Conservation (phyloP, 1,139 yeast genomes). For the Nakaseomyces kungkrabaensis region DNA sequence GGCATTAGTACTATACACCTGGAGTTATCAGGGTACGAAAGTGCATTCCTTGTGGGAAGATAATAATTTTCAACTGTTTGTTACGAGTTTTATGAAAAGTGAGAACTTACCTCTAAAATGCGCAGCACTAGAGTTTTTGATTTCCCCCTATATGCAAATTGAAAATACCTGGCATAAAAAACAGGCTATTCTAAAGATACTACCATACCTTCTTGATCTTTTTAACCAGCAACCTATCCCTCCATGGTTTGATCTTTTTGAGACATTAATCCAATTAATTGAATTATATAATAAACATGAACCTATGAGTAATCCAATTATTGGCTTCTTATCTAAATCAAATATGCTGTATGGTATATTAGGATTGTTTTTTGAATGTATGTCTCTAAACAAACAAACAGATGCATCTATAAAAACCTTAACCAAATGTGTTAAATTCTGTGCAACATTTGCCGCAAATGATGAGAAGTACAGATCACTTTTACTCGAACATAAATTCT, state of each 20-base stretch:
- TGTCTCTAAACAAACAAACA: constrained; percentile 14
- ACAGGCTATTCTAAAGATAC: constrained; percentile 11
- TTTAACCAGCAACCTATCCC: constrained; percentile 21
- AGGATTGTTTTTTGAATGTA: constrained; percentile 17
- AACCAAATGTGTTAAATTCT: constrained; percentile 20
- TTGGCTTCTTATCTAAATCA: constrained; percentile 16
- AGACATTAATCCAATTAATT: constrained; percentile 14
- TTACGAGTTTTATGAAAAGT: constrained; percentile 19
- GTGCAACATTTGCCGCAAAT: constrained; percentile 23
- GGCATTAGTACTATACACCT: constrained; percentile 15
- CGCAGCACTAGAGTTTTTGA: constrained; percentile 17
- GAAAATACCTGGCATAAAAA: constrained; percentile 12
- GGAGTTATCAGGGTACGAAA: not conserved
- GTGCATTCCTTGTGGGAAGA: constrained; percentile 12
- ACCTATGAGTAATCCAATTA: constrained; percentile 23
- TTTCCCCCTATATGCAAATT: constrained; percentile 14
- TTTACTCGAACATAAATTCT: constrained; percentile 16
- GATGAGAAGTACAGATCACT: constrained; percentile 23
- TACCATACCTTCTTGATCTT: constrained; percentile 23
- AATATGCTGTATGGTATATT: constrained; percentile 22
- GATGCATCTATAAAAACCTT: constrained; percentile 13
- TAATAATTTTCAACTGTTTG: constrained; percentile 14
- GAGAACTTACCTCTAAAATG: constrained; percentile 17
- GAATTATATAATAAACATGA: constrained; percentile 19
- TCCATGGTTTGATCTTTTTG: constrained; percentile 27